Base-by-base conservation (phyloP, 352 stramenopile genomes). In the Pythium dissotocum region DNA sequence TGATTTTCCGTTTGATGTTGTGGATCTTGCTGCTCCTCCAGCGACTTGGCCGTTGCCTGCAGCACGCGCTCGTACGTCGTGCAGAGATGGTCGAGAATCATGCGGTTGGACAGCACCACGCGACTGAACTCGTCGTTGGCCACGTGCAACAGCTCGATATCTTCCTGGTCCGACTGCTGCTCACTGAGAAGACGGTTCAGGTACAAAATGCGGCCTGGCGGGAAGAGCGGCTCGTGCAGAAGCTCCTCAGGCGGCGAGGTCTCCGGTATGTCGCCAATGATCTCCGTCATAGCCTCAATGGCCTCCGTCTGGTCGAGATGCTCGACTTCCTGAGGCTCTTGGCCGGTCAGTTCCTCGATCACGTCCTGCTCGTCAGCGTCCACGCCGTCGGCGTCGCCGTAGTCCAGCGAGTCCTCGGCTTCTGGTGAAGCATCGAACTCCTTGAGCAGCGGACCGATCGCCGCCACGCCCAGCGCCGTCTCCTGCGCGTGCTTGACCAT, bases 1-100 rank as follows among this genome's bases (percentile, higher is more conserved):
- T 26, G 7, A 12, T 18, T 60, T 26, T 48, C 44, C 35, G 5
- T 8, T 56, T 53, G 3, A 51, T 14, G 14, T 58, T 40, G 28
- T 26, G 6, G 28, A 30, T 56, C 8, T 30, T 56, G 49, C 49
- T 56, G n/a, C 0, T 32, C 35, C 1, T 64, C 59, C 30, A 69
- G 33, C 4, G 38, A 30, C 52, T 26, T 44, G 52, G 40, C 67
- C 24, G 52, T 61, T 18, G 21, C 59, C 33, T 70, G 67, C 38
- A 94, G 71, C 67, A 88, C 74, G 33, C 75, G 76, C 59, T 95
- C 87, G 69, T 95, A 95, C 46, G 87, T 81, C 4, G 84, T 91
- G 65, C 88, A 94, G n/a, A 95, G 79, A 32, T 95, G 88, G 58
- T 95, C 86, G 18, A 91, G 73, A 13, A 95, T 78, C 88, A 95